phyloP scores from a whole-genome alignment of 176 grass and related monocot genomes.

The Paspalum vaginatum region DNA sequence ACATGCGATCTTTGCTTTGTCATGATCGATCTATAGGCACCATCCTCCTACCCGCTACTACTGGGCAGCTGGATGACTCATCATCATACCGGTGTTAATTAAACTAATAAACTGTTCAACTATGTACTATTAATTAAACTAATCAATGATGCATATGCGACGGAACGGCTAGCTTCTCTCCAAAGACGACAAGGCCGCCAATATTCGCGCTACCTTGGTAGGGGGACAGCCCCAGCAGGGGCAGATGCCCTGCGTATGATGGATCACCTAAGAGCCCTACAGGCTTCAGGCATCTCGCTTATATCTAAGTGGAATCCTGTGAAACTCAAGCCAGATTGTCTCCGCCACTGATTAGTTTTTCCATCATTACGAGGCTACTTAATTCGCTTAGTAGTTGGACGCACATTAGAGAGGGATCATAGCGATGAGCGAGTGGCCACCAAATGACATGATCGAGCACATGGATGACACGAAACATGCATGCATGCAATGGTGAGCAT shows the following conservation, averaged over 20 bases:
- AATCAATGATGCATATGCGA: slow-evolving; percentile 7
- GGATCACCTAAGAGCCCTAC: slow-evolving; percentile 56
- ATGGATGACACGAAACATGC: slow-evolving; percentile 30
- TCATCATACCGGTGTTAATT: slow-evolving; percentile 39
- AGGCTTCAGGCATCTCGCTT: slow-evolving; percentile 7
- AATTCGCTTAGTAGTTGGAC: slow-evolving; percentile 24
- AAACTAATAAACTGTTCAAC: not conserved
- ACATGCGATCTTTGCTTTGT: slow-evolving; percentile 49
- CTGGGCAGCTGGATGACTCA: slow-evolving; percentile 18
- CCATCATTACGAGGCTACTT: slow-evolving; percentile 24
- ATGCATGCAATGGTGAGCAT: not conserved
- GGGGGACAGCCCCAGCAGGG: slow-evolving; percentile 55
- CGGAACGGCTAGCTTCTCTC: slow-evolving; percentile 25
- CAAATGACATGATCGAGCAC: slow-evolving; percentile 46
- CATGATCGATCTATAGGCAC: not conserved
- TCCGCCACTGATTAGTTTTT: not conserved
- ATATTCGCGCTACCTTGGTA: slow-evolving; percentile 70
- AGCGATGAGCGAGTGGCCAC: slow-evolving; percentile 27
- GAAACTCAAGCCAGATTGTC: slow-evolving; percentile 53
- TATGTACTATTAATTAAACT: not conserved
- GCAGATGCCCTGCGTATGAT: slow-evolving; percentile 41
- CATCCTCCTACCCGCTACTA: not conserved
- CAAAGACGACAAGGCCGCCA: slow-evolving; percentile 45
- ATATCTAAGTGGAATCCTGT: slow-evolving; percentile 54
- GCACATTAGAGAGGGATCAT: not conserved